These are phyloP conservation scores for Hyphopichia khmerensis DNA, from an alignment of 1,139 yeast species.

Conservation along the genomic window DNA sequence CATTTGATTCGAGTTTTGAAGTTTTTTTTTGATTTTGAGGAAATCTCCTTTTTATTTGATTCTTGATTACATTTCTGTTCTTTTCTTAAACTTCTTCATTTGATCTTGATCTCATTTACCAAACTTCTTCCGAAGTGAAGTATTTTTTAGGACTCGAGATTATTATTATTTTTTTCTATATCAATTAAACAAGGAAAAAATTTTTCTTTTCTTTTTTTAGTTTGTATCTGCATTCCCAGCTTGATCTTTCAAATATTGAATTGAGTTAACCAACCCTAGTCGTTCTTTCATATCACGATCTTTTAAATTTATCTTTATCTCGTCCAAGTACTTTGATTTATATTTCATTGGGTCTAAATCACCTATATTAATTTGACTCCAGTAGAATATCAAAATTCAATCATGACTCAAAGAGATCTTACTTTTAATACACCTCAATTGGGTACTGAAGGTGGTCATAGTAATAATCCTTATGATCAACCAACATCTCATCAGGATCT, in stretches of 20 bases:
- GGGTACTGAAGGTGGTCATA: constrained; percentile 1
- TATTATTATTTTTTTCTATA: background rate
- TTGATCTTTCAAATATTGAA: too few relatives aligned
- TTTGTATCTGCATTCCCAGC: too few relatives aligned
- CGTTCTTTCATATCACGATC: background rate
- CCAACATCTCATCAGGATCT: constrained; percentile 1
- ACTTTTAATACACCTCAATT: constrained; percentile 28
- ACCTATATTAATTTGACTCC: background rate
- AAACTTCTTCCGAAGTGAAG: background rate
- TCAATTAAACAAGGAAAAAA: background rate
- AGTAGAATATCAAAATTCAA: constrained; percentile 1
- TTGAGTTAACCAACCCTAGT: background rate
- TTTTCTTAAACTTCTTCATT: background rate
- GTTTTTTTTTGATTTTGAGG: background rate
- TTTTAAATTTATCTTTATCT: too few relatives aligned
- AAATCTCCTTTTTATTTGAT: too few relatives aligned
- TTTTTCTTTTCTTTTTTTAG: background rate
- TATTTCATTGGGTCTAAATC: background rate
- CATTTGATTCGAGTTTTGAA: background rate
- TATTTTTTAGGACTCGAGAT: background rate
- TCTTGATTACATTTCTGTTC: background rate
- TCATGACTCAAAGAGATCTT: constrained; percentile 36
- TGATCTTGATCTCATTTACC: background rate
- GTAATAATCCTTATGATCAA: constrained; percentile 1
- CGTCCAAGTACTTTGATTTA: background rate